Evolutionary conservation across 352 stramenopile species (phyloP).

Genomic region (Synura sp.): DNA sequence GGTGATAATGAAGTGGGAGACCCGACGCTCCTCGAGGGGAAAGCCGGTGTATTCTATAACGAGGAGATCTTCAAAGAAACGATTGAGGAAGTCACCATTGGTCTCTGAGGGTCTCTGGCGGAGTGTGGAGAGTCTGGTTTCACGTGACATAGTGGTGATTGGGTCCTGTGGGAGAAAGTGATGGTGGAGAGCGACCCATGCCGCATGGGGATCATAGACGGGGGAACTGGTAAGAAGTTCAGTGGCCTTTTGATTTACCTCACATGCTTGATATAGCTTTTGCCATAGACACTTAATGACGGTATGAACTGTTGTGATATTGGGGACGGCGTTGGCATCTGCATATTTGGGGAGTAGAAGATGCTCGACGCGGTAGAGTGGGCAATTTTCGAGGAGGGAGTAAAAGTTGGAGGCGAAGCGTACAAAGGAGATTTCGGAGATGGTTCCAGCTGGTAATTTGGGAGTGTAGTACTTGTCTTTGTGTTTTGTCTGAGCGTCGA

Average conservation of each 20-base stretch:
- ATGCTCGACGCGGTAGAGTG: conserved; percentile 6
- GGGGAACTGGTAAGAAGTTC: conserved; percentile 1
- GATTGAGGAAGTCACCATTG: conserved; percentile 7
- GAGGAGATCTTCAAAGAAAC: neutral
- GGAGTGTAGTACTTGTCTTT: too few species aligned
- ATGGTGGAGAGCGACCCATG: neutral
- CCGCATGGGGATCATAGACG: neutral
- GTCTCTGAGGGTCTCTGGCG: neutral
- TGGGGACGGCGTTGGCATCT: neutral
- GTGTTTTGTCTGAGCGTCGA: conserved; percentile 6
- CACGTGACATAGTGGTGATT: neutral
- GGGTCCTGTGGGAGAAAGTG: conserved; percentile 19
- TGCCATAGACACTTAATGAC: conserved; percentile 14
- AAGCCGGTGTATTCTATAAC: conserved; percentile 15
- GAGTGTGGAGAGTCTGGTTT: neutral
- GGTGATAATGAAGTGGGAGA: conserved; percentile 19
- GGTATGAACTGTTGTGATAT: too few species aligned
- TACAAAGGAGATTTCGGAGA: conserved; percentile 6
- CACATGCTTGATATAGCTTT: neutral
- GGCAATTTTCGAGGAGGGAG: conserved; percentile 6
- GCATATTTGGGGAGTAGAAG: conserved; percentile 17
- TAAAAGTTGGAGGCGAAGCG: conserved; percentile 18
- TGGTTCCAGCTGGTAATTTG: neutral
- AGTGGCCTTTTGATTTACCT: neutral
- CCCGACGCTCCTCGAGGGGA: neutral